These are phyloP conservation scores for Rosellinia necatrix DNA, from an alignment of 2,329 filamentous ascomycete species.

Conservation along the genomic window DNA sequence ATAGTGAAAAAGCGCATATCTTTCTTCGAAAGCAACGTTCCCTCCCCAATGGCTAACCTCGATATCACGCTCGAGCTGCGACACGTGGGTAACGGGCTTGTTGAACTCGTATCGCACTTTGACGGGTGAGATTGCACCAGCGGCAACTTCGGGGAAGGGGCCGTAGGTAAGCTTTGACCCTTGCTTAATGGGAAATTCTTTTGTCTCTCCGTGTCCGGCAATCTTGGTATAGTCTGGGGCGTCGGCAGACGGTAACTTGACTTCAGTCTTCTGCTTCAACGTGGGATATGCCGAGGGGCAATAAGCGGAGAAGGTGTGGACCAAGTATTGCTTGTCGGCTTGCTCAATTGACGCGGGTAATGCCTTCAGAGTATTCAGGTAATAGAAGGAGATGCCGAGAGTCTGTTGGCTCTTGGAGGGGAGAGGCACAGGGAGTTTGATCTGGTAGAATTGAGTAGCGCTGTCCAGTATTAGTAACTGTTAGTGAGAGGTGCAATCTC, in stretches of 20 bases:
- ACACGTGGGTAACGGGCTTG: conserved; percentile 82
- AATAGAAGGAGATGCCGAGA: conserved; percentile 82
- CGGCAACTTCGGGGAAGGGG: conserved; percentile 81
- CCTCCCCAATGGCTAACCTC: conserved; percentile 99
- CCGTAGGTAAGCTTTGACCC: conserved; percentile 89
- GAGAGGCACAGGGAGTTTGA: conserved; percentile 77
- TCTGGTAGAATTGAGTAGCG: conserved; percentile 79
- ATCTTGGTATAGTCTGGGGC: conserved; percentile 86
- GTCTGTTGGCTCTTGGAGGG: conserved; percentile 79
- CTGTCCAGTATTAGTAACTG: conserved; percentile 50
- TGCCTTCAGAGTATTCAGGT: conserved; percentile 77
- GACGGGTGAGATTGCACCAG: conserved; percentile 73
- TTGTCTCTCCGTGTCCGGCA: conserved; percentile 64
- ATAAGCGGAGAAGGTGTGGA: conserved; percentile 86
- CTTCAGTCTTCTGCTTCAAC: conserved; percentile 92
- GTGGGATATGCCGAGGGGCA: conserved; percentile 82
- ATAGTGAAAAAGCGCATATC: conserved; percentile 85
- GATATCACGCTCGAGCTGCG: conserved; percentile 82
- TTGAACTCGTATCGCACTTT: conserved; percentile 93
- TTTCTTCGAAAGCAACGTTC: conserved; percentile 92
- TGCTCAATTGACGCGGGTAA: conserved; percentile 85
- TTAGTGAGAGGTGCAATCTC: conserved; percentile 33
- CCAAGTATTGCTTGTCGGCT: conserved; percentile 82
- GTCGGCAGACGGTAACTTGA: conserved; percentile 81
- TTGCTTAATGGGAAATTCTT: conserved; percentile 73